Evolutionary conservation across 108 stramenopile species (phyloP).

Genomic region (Craspedostauros australis): DNA sequence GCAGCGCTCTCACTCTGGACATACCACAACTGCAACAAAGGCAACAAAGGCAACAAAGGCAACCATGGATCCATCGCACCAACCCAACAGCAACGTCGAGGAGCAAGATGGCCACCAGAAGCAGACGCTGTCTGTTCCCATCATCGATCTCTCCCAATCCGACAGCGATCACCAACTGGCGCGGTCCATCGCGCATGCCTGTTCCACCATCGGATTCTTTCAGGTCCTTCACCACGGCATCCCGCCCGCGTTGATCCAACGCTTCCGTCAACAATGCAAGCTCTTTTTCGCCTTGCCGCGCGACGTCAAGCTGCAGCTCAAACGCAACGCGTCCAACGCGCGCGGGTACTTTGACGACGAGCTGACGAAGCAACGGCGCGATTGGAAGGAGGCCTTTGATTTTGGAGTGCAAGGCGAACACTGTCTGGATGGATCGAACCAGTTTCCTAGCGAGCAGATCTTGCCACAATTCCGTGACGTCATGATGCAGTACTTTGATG

Average conservation of each 20-base stretch:
- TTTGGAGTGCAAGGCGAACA: conserved; percentile 80
- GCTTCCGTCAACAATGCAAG: conserved; percentile 45
- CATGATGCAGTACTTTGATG: conserved; percentile 61
- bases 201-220: conserved; percentile 84
- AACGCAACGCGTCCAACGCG: conserved; percentile 70
- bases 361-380: conserved; percentile 81
- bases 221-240: conserved; percentile 80
- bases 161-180: conserved; percentile 22
- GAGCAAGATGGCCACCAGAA: too few relatives aligned
- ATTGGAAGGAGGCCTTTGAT: conserved; percentile 89
- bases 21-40: too few relatives aligned
- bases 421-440: conserved; percentile 86
- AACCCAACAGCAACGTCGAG: too few relatives aligned
- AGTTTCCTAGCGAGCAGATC: conserved; percentile 54
- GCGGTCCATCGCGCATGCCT: conserved; percentile 53
- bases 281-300: conserved; percentile 73
- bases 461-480: conserved; percentile 56
- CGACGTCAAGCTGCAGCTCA: conserved; percentile 46
- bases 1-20: too few relatives aligned
- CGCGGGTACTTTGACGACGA: conserved; percentile 93
- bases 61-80: too few relatives aligned
- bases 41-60: too few relatives aligned
- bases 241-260: conserved; percentile 38
- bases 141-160: conserved; percentile 39
- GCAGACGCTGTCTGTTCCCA: too few relatives aligned